Percentiles rank a stretch among this genome's conserved stretches.
Conservation (phyloP, 2,329 filamentous ascomycete species). For the Beauveria varroae region DNA sequence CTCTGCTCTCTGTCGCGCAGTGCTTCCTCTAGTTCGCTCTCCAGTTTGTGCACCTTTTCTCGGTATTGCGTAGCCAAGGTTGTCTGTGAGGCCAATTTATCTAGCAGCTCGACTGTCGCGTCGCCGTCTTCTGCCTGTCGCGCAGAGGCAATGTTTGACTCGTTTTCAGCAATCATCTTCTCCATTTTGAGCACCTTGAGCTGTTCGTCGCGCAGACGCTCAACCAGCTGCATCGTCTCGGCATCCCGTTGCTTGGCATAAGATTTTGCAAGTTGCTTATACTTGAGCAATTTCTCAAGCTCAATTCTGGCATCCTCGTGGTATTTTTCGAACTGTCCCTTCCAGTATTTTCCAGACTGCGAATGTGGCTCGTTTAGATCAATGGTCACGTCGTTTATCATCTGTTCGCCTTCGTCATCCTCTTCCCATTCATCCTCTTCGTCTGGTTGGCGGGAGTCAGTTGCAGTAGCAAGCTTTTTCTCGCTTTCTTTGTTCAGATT, state of each 20-base stretch:
- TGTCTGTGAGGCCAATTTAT: slow-evolving; percentile 51
- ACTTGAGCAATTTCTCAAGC: slow-evolving; percentile 70
- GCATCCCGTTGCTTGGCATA: slow-evolving; percentile 72
- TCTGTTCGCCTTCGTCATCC: slow-evolving; percentile 35
- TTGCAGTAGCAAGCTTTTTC: not conserved
- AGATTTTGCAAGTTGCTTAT: slow-evolving; percentile 72
- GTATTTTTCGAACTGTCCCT: slow-evolving; percentile 67
- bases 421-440: slow-evolving; percentile 47
- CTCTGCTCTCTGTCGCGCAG: slow-evolving; percentile 27
- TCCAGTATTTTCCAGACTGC: slow-evolving; percentile 73
- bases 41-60: slow-evolving; percentile 51
- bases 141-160: slow-evolving; percentile 42
- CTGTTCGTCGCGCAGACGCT: slow-evolving; percentile 61
- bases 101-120: slow-evolving; percentile 38
- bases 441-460: not conserved
- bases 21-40: slow-evolving; percentile 38
- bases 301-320: slow-evolving; percentile 64
- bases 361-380: slow-evolving; percentile 69
- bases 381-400: slow-evolving; percentile 56
- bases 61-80: slow-evolving; percentile 51
- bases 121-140: slow-evolving; percentile 23
- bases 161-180: slow-evolving; percentile 51
- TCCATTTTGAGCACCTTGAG: slow-evolving; percentile 59
- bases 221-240: slow-evolving; percentile 58
- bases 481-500: not conserved